Evolutionary conservation across 2,329 filamentous ascomycete species (phyloP).

Genomic region (Aureobasidium musti): DNA sequence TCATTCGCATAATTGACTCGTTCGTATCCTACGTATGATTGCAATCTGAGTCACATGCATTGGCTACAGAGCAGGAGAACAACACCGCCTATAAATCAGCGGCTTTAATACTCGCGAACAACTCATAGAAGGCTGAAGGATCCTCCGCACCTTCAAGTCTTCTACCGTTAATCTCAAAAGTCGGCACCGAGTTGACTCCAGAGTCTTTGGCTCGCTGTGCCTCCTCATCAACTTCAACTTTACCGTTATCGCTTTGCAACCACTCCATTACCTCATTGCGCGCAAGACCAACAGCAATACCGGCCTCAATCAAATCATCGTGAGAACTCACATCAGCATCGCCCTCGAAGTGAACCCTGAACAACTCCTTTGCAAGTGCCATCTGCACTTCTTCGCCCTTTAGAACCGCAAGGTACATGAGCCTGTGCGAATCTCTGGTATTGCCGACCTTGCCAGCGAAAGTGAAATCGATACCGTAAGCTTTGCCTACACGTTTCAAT

Average conservation of each 20-base stretch:
- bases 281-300: background rate
- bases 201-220: background rate
- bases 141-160: constrained; percentile 3
- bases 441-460: constrained; percentile 1
- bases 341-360: background rate
- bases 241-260: background rate
- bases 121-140: background rate
- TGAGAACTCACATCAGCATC: background rate
- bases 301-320: background rate
- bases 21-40: no score
- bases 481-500: background rate
- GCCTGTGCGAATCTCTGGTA: constrained; percentile 1
- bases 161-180: constrained; percentile 6
- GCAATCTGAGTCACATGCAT: no score
- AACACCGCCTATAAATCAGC: no score
- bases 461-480: background rate
- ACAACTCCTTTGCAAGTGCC: background rate
- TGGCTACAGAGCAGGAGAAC: no score
- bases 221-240: background rate
- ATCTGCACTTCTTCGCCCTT: constrained; percentile 1
- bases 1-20: no score
- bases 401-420: background rate
- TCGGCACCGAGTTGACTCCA: constrained; percentile 3
- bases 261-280: background rate
- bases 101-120: background rate